phyloP scores from a whole-genome alignment of 75 land plant species.

The Larix kaempferi region DNA sequence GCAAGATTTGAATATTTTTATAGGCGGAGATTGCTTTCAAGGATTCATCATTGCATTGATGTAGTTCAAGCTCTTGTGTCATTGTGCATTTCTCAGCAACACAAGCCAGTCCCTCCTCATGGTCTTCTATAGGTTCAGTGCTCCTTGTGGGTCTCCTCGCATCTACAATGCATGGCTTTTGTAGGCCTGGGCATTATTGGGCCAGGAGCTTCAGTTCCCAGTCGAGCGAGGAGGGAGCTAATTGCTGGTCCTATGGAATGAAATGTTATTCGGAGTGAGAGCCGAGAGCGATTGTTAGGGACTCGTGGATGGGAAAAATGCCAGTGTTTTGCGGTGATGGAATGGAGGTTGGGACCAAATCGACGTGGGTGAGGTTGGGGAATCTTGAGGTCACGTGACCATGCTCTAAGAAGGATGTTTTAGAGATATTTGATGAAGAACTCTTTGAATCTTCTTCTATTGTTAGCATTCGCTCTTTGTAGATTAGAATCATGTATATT shows the following conservation, averaged over 20 bases:
- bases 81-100: constrained; percentile 52
- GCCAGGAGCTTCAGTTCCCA: constrained; percentile 57
- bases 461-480: no score
- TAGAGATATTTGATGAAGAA: no score
- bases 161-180: constrained; percentile 47
- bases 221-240: constrained; percentile 36
- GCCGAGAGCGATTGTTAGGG: constrained; percentile 34
- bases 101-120: constrained; percentile 43
- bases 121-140: constrained; percentile 3
- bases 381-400: constrained; percentile 60
- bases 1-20: constrained; percentile 69
- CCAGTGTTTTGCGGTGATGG: constrained; percentile 8
- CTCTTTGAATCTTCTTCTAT: no score
- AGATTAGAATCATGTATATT: no score
- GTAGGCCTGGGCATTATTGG: constrained; percentile 44
- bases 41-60: constrained; percentile 58
- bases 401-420: constrained; percentile 19
- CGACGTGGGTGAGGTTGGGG: constrained; percentile 64
- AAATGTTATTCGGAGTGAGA: constrained; percentile 3
- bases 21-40: constrained; percentile 60
- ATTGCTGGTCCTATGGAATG: constrained; percentile 14
- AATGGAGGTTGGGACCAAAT: constrained; percentile 54
- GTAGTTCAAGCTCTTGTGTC: constrained; percentile 78
- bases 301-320: constrained; percentile 37
- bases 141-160: not conserved